Evolutionary conservation across 2,329 filamentous ascomycete genomes (phyloP).

Genomic region (Chaetothyriales sp.): DNA sequence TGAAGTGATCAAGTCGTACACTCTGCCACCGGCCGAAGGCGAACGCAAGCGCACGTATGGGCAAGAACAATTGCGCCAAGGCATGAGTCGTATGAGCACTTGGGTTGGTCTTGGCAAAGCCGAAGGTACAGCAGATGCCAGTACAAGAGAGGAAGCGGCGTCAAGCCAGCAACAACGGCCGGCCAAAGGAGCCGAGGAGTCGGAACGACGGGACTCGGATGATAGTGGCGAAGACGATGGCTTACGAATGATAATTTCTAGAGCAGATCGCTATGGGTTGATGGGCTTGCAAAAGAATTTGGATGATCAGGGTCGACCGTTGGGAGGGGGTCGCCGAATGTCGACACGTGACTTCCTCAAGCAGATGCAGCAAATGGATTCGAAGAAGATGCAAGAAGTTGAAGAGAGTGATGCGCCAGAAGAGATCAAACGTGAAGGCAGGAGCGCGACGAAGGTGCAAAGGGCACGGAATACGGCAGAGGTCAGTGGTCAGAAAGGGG

Average conservation of each 20-base stretch:
- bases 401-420: conserved; percentile 30
- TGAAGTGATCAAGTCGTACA: conserved; percentile 56
- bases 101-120: conserved; percentile 37
- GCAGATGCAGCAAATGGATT: conserved; percentile 47
- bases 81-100: conserved; percentile 46
- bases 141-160: conserved; percentile 13
- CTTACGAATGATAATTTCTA: conserved; percentile 49
- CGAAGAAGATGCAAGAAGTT: conserved; percentile 40
- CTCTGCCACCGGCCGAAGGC: conserved; percentile 35
- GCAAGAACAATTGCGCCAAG: conserved; percentile 30
- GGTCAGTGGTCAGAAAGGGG: conserved; percentile 11
- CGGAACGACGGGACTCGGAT: conserved; percentile 17
- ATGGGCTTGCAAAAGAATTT: conserved; percentile 29
- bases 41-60: conserved; percentile 17
- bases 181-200: background rate
- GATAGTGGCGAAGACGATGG: conserved; percentile 36
- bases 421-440: conserved; percentile 26
- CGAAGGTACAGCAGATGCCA: conserved; percentile 9
- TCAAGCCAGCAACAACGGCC: conserved; percentile 13
- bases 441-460: conserved; percentile 21
- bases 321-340: conserved; percentile 39
- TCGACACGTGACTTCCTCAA: conserved; percentile 52
- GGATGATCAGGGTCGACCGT: conserved; percentile 8
- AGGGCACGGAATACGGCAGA: conserved; percentile 12
- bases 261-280: conserved; percentile 25